Conservation (phyloP, 169 alveolate species). For the Theileria parva region DNA sequence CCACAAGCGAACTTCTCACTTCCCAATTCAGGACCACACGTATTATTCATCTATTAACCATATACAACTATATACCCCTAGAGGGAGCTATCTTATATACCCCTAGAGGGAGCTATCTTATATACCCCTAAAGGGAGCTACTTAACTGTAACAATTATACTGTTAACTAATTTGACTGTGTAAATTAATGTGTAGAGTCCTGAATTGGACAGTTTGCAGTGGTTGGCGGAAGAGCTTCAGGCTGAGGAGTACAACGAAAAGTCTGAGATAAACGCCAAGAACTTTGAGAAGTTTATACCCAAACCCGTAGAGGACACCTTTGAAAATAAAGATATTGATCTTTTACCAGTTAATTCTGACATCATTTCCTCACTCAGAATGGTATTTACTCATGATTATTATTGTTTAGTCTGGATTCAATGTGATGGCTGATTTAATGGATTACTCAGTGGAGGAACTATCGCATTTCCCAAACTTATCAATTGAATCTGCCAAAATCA, state of each 20-base stretch:
- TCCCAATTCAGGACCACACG: slow-evolving; percentile 37
- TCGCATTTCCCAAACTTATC: slow-evolving; percentile 39
- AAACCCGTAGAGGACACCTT: slow-evolving; percentile 31
- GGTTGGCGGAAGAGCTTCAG: slow-evolving; percentile 61
- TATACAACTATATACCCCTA: too few relatives aligned
- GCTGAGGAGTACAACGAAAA: slow-evolving; percentile 48
- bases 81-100: too few relatives aligned
- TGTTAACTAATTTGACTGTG: neutral
- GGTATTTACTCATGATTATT: slow-evolving; percentile 11
- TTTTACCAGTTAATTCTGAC: slow-evolving; percentile 45
- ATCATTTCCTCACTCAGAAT: slow-evolving; percentile 31
- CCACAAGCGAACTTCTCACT: slow-evolving; percentile 63
- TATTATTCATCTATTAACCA: slow-evolving; percentile 15
- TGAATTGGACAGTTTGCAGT: slow-evolving; percentile 38
- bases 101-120: too few relatives aligned
- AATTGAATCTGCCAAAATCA: slow-evolving; percentile 25
- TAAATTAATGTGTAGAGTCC: slow-evolving; percentile 24
- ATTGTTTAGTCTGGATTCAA: slow-evolving; percentile 43
- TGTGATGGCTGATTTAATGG: slow-evolving; percentile 28
- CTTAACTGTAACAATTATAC: too few relatives aligned
- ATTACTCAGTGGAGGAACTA: slow-evolving; percentile 36
- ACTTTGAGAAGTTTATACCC: slow-evolving; percentile 35
- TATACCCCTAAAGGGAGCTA: too few relatives aligned
- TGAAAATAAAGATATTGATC: slow-evolving; percentile 21
- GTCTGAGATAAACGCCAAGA: slow-evolving; percentile 44